These are phyloP conservation scores for Nakaseomyces glabratus DNA, from an alignment of 1,139 yeast species.

Conservation along the genomic window DNA sequence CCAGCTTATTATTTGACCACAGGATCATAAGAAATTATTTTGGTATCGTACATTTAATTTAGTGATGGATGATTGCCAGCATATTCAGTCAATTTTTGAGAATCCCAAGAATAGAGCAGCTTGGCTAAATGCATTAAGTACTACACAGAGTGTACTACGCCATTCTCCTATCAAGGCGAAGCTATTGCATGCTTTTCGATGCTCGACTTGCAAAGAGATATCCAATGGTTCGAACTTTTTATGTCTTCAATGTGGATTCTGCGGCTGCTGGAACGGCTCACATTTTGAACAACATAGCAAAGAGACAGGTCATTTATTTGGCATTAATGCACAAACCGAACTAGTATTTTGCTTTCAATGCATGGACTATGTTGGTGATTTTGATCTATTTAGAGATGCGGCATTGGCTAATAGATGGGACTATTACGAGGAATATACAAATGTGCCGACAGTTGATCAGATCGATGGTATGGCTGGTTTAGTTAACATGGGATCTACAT, in stretches of 20 bases:
- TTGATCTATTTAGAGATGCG: constrained; percentile 20
- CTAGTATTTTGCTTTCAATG: constrained; percentile 71
- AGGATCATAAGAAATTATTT: too few relatives aligned
- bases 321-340: constrained; percentile 41
- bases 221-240: constrained; percentile 46
- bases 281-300: constrained; percentile 61
- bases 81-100: constrained; percentile 24
- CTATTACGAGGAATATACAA: constrained; percentile 31
- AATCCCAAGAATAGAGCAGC: constrained; percentile 24
- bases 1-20: too few relatives aligned
- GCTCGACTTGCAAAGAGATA: constrained; percentile 28
- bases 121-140: constrained; percentile 24
- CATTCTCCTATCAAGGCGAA: constrained; percentile 20
- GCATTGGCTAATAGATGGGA: constrained; percentile 24
- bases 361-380: constrained; percentile 57
- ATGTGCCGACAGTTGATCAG: constrained; percentile 51
- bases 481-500: constrained; percentile 90
- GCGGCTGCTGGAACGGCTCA: constrained; percentile 55
- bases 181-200: constrained; percentile 20
- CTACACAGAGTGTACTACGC: constrained; percentile 21
- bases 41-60: too few relatives aligned
- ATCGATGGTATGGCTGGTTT: constrained; percentile 76
- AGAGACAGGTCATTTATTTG: constrained; percentile 60
- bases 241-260: constrained; percentile 77
- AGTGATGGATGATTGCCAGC: constrained; percentile 10